A percentile compares a stretch with the other conserved stretches of the same genome.
Evolutionary conservation across 78 protist genomes (phyloP).

Genomic region (Chrysochromulina tobinii): DNA sequence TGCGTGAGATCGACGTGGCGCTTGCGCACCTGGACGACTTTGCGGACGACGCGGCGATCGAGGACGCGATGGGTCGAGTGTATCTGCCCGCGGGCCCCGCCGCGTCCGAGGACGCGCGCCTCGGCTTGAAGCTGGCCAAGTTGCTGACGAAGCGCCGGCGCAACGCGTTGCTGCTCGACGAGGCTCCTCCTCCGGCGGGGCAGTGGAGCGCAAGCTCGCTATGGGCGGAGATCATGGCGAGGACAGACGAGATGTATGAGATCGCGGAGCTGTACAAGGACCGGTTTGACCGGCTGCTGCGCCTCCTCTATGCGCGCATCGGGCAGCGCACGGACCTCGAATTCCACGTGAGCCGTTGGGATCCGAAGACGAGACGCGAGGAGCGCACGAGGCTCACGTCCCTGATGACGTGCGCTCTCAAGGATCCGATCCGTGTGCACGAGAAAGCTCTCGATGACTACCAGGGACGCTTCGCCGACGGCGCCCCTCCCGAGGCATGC

Average conservation of each 20-base stretch:
- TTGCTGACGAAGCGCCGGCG: neutral
- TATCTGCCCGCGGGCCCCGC: too few relatives aligned
- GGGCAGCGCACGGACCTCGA: neutral
- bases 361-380: too few relatives aligned
- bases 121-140: too few relatives aligned
- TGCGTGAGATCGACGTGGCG: too few relatives aligned
- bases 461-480: neutral
- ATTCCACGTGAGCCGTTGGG: neutral
- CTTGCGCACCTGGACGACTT: too few relatives aligned
- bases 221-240: neutral
- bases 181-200: too few relatives aligned
- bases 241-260: neutral
- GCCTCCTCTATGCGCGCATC: neutral
- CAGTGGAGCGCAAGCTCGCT: neutral
- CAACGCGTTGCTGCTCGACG: neutral
- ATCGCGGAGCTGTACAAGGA: neutral
- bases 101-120: too few relatives aligned
- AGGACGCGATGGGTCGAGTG: too few relatives aligned
- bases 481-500: neutral
- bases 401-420: neutral
- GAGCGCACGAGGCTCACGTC: too few relatives aligned
- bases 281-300: neutral
- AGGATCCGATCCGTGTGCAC: neutral
- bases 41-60: too few relatives aligned
- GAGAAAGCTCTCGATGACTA: neutral